Base-by-base conservation (phyloP, 768 basidiomycete species). In the Trametes cingulata region DNA sequence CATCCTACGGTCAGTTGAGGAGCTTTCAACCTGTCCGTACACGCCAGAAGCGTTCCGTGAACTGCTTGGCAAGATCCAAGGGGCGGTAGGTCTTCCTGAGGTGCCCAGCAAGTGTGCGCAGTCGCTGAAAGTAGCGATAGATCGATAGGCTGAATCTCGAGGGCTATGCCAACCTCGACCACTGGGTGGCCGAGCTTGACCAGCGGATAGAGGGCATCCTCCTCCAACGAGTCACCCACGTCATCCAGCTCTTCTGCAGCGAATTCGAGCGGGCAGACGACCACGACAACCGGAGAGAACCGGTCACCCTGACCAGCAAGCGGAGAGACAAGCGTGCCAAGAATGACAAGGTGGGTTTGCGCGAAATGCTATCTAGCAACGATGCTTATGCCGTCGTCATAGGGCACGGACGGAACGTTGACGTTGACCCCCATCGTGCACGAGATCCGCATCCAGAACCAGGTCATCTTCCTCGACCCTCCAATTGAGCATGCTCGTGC, bases 401-500 rank as follows among this genome's bases (percentile, higher is more conserved):
- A 93, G 91, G 82, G 84, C 71, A 67, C 87, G 68, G 91, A 93
- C 67, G 83, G 83, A 14, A 82, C 82, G 61, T 85, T 95, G 82
- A 79, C 81, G 1, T 73, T 98, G 64, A 88, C 91, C 66, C 91
- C 94, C 0, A 88, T 97, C 58, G 81, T 96, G 7, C 95, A 98
- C 73, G 96, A 98, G 72, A 91, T 98, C 63, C 85, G 95, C 75
- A 98, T 98, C 82, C 91, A 95, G 70, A 97, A 99, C 71, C 97
- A 99, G 72, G 93, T 98, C 64, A 98, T 99, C 73, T 98, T 97
- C 78, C 80, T 98, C 52, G 96, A 98, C 72, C 97, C 97, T 25
- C 97, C 97, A 60, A 93, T 98, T 77, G 96, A 98, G 73, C 85
- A 91, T 67, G 94, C 96, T 0, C 85, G 95, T 41, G 85, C 90